phyloP scores from a whole-genome alignment of 2,329 filamentous ascomycete genomes.

The Phyllosticta capitalensis region DNA sequence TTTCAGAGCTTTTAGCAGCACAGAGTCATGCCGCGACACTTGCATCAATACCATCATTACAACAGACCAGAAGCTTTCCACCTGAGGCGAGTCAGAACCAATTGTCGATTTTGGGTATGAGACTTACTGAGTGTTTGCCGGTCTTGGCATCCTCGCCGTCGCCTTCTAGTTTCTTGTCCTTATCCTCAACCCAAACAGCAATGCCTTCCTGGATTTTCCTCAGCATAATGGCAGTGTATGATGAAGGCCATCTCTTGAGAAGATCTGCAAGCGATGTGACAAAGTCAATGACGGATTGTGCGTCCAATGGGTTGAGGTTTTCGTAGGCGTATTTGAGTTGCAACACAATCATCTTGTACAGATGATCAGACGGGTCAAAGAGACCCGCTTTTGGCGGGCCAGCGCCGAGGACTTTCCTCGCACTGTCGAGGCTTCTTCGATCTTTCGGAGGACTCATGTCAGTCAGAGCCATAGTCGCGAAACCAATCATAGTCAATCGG shows the following conservation, averaged over 20 bases:
- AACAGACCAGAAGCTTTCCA: slow-evolving; percentile 31
- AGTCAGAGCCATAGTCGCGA: slow-evolving; percentile 29
- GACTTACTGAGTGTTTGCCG: slow-evolving; percentile 42
- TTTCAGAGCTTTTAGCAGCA: slow-evolving; percentile 45
- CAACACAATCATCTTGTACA: slow-evolving; percentile 52
- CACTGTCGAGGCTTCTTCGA: slow-evolving; percentile 44
- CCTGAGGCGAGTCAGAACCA: slow-evolving; percentile 20
- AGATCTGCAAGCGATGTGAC: slow-evolving; percentile 43
- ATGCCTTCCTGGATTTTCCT: slow-evolving; percentile 54
- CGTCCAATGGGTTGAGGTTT: slow-evolving; percentile 31
- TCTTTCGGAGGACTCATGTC: slow-evolving; percentile 45
- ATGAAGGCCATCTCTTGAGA: slow-evolving; percentile 28
- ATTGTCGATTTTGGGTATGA: slow-evolving; percentile 21
- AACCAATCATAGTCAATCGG: not conserved
- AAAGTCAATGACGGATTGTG: slow-evolving; percentile 36
- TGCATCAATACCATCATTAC: slow-evolving; percentile 45
- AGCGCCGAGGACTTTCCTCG: slow-evolving; percentile 47
- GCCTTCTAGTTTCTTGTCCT: slow-evolving; percentile 20
- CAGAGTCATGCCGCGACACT: slow-evolving; percentile 49
- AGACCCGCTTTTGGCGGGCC: slow-evolving; percentile 24
- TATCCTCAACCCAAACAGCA: slow-evolving; percentile 54
- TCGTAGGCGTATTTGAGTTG: slow-evolving; percentile 49
- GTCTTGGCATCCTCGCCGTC: slow-evolving; percentile 14
- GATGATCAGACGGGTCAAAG: slow-evolving; percentile 52
- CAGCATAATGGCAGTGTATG: slow-evolving; percentile 48